A percentile compares a stretch with the other conserved stretches of the same genome.
phyloP scores from a whole-genome alignment of 495 filamentous ascomycete genomes.

The Zalerion maritima region DNA sequence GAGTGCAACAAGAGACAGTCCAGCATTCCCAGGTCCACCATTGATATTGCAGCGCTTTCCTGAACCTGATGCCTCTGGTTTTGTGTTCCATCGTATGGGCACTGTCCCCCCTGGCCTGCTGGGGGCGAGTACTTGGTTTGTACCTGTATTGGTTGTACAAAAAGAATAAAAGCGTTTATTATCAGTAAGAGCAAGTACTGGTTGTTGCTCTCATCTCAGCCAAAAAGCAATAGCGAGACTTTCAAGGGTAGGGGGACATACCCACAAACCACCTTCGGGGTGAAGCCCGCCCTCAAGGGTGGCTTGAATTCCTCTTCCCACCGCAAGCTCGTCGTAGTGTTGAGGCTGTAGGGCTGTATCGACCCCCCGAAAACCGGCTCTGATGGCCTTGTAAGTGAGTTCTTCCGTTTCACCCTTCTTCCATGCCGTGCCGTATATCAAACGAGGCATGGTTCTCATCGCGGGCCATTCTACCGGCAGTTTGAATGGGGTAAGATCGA shows the following conservation, averaged over 20 bases:
- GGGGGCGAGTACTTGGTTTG: slow-evolving; percentile 71
- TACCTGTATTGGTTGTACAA: slow-evolving; percentile 31
- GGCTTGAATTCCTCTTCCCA: slow-evolving; percentile 49
- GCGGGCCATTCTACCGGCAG: no score
- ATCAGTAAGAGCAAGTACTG: slow-evolving; percentile 1
- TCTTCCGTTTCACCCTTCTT: slow-evolving; percentile 56
- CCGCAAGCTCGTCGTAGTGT: slow-evolving; percentile 64
- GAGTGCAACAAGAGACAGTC: slow-evolving; percentile 63
- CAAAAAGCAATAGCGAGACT: background rate
- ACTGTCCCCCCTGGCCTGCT: slow-evolving; percentile 42
- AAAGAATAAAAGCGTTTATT: background rate
- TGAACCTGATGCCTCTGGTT: slow-evolving; percentile 47
- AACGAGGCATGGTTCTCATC: slow-evolving; percentile 37
- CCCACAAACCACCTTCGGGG: slow-evolving; percentile 44
- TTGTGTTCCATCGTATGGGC: slow-evolving; percentile 40
- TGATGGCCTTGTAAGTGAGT: slow-evolving; percentile 54
- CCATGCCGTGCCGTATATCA: slow-evolving; percentile 83
- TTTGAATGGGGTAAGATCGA: no score
- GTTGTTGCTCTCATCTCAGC: background rate
- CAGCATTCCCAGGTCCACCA: slow-evolving; percentile 49
- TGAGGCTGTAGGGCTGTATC: slow-evolving; percentile 70
- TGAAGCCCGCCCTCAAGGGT: slow-evolving; percentile 41
- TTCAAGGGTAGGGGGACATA: slow-evolving; percentile 1
- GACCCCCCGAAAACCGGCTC: slow-evolving; percentile 55
- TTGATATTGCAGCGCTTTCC: slow-evolving; percentile 48